These are phyloP conservation scores for Penicillium flavigenum DNA, from an alignment of 495 filamentous ascomycete genomes.

Conservation along the genomic window DNA sequence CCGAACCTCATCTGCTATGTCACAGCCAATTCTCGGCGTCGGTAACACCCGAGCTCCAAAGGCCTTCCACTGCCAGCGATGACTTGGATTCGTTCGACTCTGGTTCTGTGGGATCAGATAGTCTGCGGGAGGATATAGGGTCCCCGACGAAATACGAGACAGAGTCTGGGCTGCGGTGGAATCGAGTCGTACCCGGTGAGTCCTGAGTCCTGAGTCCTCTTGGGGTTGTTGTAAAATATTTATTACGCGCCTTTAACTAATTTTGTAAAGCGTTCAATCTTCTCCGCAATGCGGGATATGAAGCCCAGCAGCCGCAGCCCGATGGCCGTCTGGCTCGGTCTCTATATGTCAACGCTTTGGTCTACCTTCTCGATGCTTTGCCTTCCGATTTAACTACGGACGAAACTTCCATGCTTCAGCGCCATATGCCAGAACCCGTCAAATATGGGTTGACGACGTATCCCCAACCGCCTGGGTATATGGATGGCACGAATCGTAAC, in stretches of 20 bases:
- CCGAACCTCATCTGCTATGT: conserved; percentile 20
- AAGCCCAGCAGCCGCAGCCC: conserved; percentile 39
- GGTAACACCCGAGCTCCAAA: conserved; percentile 6
- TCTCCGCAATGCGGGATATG: conserved; percentile 40
- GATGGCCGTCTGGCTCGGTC: conserved; percentile 55
- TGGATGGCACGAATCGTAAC: conserved; percentile 21
- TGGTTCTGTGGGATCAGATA: conserved; percentile 17
- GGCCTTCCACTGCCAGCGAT: conserved; percentile 24
- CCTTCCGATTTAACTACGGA: conserved; percentile 55
- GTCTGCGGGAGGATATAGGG: conserved; percentile 16
- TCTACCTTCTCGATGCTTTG: conserved; percentile 65
- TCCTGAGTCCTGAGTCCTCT: conserved; percentile 12
- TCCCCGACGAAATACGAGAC: conserved; percentile 32
- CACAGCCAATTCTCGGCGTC: neutral
- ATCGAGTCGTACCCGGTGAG: conserved; percentile 43
- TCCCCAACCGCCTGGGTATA: conserved; percentile 24
- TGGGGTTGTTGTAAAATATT: neutral
- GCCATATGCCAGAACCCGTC: conserved; percentile 33
- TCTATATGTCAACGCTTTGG: conserved; percentile 64
- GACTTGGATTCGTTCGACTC: conserved; percentile 20
- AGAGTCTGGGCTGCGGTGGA: conserved; percentile 43
- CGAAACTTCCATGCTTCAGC: conserved; percentile 31
- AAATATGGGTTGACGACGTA: conserved; percentile 18
- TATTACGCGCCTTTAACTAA: conserved; percentile 8
- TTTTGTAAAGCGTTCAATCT: conserved; percentile 36